phyloP scores from a whole-genome alignment of 805 yeast genomes.

The Schizosaccharomyces japonicus region DNA sequence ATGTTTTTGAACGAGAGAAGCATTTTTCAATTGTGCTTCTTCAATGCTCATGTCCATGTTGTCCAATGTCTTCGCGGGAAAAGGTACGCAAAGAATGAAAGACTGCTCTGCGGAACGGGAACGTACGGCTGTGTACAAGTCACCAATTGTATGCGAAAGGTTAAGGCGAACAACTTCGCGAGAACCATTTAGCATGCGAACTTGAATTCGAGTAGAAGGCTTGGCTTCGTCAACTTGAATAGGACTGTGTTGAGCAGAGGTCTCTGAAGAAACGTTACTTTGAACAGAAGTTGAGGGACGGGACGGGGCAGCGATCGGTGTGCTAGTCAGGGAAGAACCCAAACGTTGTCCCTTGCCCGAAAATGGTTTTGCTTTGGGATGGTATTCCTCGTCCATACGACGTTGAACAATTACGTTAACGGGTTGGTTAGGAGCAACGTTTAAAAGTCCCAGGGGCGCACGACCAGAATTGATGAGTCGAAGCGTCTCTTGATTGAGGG shows the following conservation, averaged over 20 bases:
- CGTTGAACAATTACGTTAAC: conserved; percentile 75
- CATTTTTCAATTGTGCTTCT: neutral
- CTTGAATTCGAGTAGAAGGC: neutral
- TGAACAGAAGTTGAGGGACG: neutral
- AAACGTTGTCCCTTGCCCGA: conserved; percentile 3
- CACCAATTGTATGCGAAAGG: neutral
- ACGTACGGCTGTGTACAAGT: neutral
- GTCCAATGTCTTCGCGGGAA: neutral
- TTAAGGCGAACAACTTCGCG: neutral
- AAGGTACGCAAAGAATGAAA: neutral
- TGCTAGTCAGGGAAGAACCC: neutral
- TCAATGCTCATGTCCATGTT: neutral
- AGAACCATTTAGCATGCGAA: conserved; percentile 1
- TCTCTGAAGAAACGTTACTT: neutral
- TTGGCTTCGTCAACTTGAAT: neutral
- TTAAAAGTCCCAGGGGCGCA: conserved; percentile 64
- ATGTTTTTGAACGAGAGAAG: neutral
- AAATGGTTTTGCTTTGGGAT: conserved; percentile 28
- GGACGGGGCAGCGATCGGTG: neutral
- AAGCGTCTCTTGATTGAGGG: conserved; percentile 55
- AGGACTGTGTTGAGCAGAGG: neutral
- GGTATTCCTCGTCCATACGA: conserved; percentile 58
- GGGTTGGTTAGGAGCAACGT: conserved; percentile 73
- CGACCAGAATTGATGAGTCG: conserved; percentile 68
- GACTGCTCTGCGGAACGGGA: neutral